Base-by-base conservation (phyloP, 1,284 basidiomycete genomes). In the Ceratorhiza oryzae-sativae region DNA sequence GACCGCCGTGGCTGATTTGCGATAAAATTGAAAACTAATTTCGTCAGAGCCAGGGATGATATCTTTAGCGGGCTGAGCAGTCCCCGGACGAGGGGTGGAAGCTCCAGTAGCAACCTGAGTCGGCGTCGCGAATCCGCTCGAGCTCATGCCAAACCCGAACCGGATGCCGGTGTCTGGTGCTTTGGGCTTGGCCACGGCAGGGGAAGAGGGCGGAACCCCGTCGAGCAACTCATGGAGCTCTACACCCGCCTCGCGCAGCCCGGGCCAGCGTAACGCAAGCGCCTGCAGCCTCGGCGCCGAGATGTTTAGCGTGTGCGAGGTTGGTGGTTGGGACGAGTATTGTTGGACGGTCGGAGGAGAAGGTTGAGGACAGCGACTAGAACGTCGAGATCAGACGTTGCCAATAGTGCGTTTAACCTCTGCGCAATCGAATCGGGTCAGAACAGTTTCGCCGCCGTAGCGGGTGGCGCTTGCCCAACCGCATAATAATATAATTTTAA, bases 331-430 rank as follows among this genome's bases (percentile, higher is more conserved):
- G 1, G 90, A 87, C 15, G 93, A 94, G 80, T 97, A 98, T 79
- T 98, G 95, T 79, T 98, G 96, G 95, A 91, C 1, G 96, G 95
- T 30, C 97, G 90, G 39, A 98, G 86, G 49, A 98, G 85, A 27
- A 98, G 86, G 75, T 94, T 92, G 60, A 99, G 84, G 23, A 94
- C 87, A 27, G 92, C 84, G 71, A 95, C 88, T 58, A 98, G 86
- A 45, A 99, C 86, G 77, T 97, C 94, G 70, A 97, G 84, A 81
- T 99, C 96, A 49, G 90, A 91, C 0, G 94, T 94, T 77, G 90
- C 89, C 71, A 98, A 85, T 27, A 99, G 84, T 77, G 91, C 91
- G 80, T 95, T 94, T 76, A 98, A 84, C 75, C 95, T 92, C 95
- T 97, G 78, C 36, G 53, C 36, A 39, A 82, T 61, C 30, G 23